Evolutionary conservation across 768 basidiomycete species (phyloP).

Genomic region (Strobilomyces dryophilus): DNA sequence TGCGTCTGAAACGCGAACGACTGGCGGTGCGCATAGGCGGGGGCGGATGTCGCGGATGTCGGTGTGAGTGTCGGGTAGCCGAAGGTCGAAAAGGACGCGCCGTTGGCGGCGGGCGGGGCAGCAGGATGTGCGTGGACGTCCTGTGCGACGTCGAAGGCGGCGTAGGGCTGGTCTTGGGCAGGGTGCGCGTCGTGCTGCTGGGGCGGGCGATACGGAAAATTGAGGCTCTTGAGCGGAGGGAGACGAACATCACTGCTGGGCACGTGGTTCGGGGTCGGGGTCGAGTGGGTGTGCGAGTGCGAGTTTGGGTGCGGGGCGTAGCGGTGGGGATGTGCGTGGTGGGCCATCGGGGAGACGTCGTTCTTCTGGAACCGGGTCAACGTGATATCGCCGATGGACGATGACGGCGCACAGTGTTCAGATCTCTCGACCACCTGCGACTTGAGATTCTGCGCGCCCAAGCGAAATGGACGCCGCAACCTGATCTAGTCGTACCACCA

Average conservation of each 20-base stretch:
- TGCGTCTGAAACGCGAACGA: constrained; percentile 17
- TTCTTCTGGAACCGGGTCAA: constrained; percentile 4
- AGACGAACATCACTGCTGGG: constrained; percentile 49
- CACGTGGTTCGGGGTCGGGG: constrained; percentile 33
- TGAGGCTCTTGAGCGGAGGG: constrained; percentile 71
- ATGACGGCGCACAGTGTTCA: constrained; percentile 12
- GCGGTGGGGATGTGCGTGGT: constrained; percentile 33
- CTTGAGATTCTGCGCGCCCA: constrained; percentile 3
- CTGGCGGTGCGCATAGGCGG: constrained; percentile 22
- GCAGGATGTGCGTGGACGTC: constrained; percentile 7
- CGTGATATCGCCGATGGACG: constrained; percentile 19
- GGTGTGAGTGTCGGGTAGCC: constrained; percentile 23
- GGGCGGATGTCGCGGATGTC: constrained; percentile 17
- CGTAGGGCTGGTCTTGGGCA: constrained; percentile 11
- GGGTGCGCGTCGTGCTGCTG: constrained; percentile 18
- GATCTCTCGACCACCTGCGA: constrained; percentile 11
- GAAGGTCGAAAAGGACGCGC: constrained; percentile 16
- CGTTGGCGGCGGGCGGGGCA: constrained; percentile 6
- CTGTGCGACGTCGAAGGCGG: constrained; percentile 20
- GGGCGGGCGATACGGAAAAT: constrained; percentile 46
- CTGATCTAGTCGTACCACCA: background rate
- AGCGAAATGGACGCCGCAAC: background rate
- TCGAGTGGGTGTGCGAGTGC: constrained; percentile 23
- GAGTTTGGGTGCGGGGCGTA: constrained; percentile 8
- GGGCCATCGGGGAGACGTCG: constrained; percentile 35